Conservation (phyloP, 148 eudicot species). For the Rhododendron vialii region DNA sequence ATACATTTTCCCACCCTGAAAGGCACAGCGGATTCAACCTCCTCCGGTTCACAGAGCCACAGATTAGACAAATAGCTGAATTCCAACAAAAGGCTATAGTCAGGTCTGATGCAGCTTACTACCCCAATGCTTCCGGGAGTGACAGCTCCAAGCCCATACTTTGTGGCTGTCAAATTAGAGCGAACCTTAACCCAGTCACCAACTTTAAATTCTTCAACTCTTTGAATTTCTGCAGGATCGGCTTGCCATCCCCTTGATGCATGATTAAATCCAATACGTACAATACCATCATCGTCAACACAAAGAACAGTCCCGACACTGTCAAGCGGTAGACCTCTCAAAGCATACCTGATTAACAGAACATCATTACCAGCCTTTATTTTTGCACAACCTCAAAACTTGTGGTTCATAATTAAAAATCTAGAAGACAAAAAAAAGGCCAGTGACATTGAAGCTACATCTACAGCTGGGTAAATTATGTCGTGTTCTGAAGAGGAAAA, state of each 20-base stretch:
- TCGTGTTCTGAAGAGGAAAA: not conserved
- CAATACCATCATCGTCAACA: constrained; percentile 92
- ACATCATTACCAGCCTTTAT: not conserved
- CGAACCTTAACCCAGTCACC: constrained; percentile 98
- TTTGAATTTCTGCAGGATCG: constrained; percentile 91
- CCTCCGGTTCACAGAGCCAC: constrained; percentile 98
- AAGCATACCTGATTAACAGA: constrained; percentile 59
- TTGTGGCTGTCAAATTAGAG: constrained; percentile 78
- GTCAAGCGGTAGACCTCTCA: constrained; percentile 79
- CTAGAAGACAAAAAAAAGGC: not conserved
- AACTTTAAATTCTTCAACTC: constrained; percentile 89
- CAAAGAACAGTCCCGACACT: constrained; percentile 87
- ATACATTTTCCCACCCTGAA: constrained; percentile 48
- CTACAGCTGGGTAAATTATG: not conserved
- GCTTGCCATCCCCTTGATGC: constrained; percentile 99
- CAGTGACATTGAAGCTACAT: not conserved
- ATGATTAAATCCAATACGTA: constrained; percentile 93
- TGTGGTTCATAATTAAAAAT: not conserved
- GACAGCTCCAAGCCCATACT: constrained; percentile 84
- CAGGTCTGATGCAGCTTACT: constrained; percentile 83
- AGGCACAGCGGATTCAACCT: constrained; percentile 82
- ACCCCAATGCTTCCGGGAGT: constrained; percentile 94
- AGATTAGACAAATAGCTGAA: constrained; percentile 80
- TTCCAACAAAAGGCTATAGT: constrained; percentile 71
- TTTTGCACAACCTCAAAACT: not conserved